phyloP scores from a whole-genome alignment of 1,284 basidiomycete species.

The Exobasidium rhododendri region DNA sequence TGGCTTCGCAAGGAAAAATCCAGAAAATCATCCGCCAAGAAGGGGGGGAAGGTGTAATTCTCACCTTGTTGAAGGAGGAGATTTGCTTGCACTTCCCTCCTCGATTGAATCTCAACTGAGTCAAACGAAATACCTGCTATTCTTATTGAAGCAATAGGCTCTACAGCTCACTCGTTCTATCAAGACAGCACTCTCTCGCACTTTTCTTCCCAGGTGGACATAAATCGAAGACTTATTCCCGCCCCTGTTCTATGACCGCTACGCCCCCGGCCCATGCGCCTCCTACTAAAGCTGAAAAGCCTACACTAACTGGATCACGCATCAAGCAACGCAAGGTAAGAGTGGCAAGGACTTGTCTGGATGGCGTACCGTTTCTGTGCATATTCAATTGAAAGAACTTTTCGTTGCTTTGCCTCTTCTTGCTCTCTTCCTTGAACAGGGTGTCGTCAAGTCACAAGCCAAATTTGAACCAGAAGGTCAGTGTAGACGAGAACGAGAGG shows the following conservation, averaged over 20 bases:
- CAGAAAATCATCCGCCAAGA: background rate
- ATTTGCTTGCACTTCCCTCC: too few species aligned
- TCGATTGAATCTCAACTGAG: background rate
- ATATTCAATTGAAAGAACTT: too few species aligned
- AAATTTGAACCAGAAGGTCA: constrained; percentile 62
- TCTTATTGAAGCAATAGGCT: too few species aligned
- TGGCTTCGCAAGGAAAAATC: constrained; percentile 4
- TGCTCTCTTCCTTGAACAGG: constrained; percentile 21
- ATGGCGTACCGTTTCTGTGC: too few species aligned
- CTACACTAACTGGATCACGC: constrained; percentile 17
- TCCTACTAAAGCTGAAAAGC: constrained; percentile 18
- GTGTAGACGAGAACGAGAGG: too few species aligned
- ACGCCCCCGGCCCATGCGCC: constrained; percentile 16
- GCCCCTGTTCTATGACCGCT: constrained; percentile 15
- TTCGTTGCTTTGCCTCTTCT: too few species aligned
- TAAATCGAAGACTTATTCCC: background rate
- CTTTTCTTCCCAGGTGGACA: background rate
- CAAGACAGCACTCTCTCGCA: background rate
- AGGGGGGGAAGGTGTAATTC: background rate
- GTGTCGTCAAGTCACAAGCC: constrained; percentile 58
- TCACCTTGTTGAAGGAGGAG: too few species aligned
- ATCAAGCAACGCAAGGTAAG: constrained; percentile 56
- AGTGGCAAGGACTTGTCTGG: too few species aligned
- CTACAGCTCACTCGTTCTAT: too few species aligned
- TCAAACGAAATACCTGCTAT: too few species aligned